Base-by-base conservation (phyloP, 768 basidiomycete genomes). In the Trametes villosa region DNA sequence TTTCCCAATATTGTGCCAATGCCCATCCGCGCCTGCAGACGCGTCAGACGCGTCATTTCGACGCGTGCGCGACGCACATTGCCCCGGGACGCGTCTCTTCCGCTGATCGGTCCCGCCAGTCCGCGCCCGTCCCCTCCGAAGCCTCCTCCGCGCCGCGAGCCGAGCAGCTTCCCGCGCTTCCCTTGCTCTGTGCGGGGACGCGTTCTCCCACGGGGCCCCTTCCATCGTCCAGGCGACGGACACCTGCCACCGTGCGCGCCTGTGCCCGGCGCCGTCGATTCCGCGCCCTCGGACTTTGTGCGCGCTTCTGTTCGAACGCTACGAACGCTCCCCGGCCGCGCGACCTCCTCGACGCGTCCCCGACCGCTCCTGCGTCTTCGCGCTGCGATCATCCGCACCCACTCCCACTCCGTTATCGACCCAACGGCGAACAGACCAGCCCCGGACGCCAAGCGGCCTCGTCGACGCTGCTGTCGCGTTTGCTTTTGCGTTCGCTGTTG, bases 191-290 rank as follows among this genome's bases (percentile, higher is more conserved):
- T 20, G 24, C 31, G 4, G 13, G 29, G 29, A 17, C 41, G 3
- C 18, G 24, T 36, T 11, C 36, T 48, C 53, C 40, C 53, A 49
- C 51, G 27, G 29, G 22, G 18, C 30, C 53, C 33, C 54, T 62
- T 57, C 61, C 51, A 62, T 63, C 57, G 46, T 41, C 62, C 57
- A 58, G 62, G 53, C 62, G 62, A 63, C 62, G 52, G 57, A 55
- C 62, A 58, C 55, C 62, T 63, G 57, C 62, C 62, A 58, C 57
- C 52, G 56, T 29, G 24, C 53, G 30, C 45, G 48, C 29, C 47
- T 57, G 24, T 47, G 24, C 18, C 27, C 29, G 26, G 56, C 56
- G 38, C 48, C n/a, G n/a, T 57, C 38, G 13, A 15, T 48, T 54
- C 59, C 38, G 59, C 22, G 20, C 53, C 46, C 53, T 55, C 59